Conservation (phyloP, 1,139 yeast genomes). For the Zhuliangozyma parablackwelliae region DNA sequence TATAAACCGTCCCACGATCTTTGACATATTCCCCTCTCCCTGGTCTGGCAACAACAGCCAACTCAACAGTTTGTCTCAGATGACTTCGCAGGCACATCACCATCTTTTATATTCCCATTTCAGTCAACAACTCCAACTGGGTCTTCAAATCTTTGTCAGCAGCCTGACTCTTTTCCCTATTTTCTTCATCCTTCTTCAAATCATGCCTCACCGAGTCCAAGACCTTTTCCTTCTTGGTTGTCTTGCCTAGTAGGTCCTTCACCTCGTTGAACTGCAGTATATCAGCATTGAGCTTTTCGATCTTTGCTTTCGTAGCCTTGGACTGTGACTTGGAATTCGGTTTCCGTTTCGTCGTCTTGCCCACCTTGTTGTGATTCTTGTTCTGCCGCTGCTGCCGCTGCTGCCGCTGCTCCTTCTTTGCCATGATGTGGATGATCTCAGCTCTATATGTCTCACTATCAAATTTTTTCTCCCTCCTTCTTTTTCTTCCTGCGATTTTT, state of each 20-base stretch:
- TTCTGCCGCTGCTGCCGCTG: no score
- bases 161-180: slow-evolving; percentile 31
- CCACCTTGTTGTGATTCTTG: no score
- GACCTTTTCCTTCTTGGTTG: slow-evolving; percentile 12
- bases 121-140: slow-evolving; percentile 58
- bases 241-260: slow-evolving; percentile 18
- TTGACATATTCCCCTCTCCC: no score
- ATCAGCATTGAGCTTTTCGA: slow-evolving; percentile 42
- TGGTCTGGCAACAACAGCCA: no score
- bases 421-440: no score
- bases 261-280: slow-evolving; percentile 35
- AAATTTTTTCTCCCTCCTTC: no score
- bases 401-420: no score
- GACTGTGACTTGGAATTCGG: slow-evolving; percentile 18
- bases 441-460: no score
- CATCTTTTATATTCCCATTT: slow-evolving; percentile 34
- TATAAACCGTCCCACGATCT: no score
- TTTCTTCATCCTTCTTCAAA: slow-evolving; percentile 35
- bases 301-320: slow-evolving; percentile 35
- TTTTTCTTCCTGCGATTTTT: no score
- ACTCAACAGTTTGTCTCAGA: no score
- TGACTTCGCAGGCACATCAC: no score
- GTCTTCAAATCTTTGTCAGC: slow-evolving; percentile 49
- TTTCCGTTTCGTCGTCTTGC: slow-evolving; percentile 10
- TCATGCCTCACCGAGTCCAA: slow-evolving; percentile 41